phyloP scores from a whole-genome alignment of 1,284 basidiomycete genomes.

The Thecaphora thlaspeos region DNA sequence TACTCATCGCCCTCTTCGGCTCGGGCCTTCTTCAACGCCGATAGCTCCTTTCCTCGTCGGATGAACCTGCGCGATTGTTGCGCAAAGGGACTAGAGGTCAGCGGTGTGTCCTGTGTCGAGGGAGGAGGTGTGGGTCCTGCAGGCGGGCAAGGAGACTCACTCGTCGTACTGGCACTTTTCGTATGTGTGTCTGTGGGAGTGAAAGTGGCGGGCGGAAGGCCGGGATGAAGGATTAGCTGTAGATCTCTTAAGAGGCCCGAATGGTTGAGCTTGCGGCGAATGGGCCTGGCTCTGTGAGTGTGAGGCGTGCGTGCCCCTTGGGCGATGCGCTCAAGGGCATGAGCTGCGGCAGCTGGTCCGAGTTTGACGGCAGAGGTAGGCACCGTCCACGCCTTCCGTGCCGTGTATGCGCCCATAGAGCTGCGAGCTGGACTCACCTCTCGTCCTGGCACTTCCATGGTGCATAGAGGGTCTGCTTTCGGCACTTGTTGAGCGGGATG shows the following conservation, averaged over 20 bases:
- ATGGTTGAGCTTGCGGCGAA: too few relatives aligned
- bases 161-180: conserved; percentile 56
- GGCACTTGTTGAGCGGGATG: conserved; percentile 79
- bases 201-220: background rate
- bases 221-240: background rate
- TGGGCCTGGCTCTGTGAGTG: too few relatives aligned
- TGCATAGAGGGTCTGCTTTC: conserved; percentile 70
- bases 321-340: too few relatives aligned
- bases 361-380: too few relatives aligned
- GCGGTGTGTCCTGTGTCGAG: background rate
- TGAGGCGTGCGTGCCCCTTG: too few relatives aligned
- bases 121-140: background rate
- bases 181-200: conserved; percentile 46
- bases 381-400: too few relatives aligned
- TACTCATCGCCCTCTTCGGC: conserved; percentile 19
- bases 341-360: too few relatives aligned
- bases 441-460: conserved; percentile 83
- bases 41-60: conserved; percentile 41
- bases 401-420: too few relatives aligned
- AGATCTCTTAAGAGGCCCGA: too few relatives aligned
- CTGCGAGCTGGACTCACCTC: too few relatives aligned
- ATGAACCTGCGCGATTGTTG: conserved; percentile 30
- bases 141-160: conserved; percentile 26
- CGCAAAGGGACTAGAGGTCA: background rate
- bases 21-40: conserved; percentile 28